A percentile compares a stretch with the other conserved stretches of the same genome.
These are phyloP conservation scores for Musa itinerans DNA, from an alignment of 176 grass and related monocot species.

Conservation along the genomic window DNA sequence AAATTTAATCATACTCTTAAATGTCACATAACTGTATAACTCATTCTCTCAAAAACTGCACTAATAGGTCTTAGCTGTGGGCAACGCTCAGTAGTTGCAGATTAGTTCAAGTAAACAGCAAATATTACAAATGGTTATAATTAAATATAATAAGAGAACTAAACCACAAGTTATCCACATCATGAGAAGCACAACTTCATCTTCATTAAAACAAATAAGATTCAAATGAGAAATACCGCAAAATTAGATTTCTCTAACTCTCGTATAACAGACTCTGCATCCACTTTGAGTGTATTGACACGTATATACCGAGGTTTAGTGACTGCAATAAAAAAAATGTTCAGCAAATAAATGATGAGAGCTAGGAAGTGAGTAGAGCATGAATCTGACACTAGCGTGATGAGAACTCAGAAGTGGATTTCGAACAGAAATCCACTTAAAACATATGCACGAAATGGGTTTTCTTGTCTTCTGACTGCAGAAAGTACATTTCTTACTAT, in stretches of 20 bases:
- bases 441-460: neutral
- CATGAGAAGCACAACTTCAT: neutral
- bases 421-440: neutral
- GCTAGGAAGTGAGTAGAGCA: neutral
- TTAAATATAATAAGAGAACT: conserved; percentile 13
- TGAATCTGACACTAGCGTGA: neutral
- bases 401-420: neutral
- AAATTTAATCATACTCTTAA: too few relatives aligned
- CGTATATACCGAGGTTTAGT: conserved; percentile 68
- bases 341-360: neutral
- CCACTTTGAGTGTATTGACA: conserved; percentile 77
- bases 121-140: neutral
- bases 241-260: conserved; percentile 53
- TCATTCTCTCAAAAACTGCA: too few relatives aligned
- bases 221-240: conserved; percentile 23
- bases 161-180: neutral
- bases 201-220: neutral
- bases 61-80: too few relatives aligned
- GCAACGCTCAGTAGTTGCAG: too few relatives aligned
- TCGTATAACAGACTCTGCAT: conserved; percentile 50
- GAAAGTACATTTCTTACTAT: neutral
- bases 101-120: neutral
- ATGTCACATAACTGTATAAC: too few relatives aligned
- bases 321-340: conserved; percentile 40
- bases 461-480: neutral